Conservation (phyloP, 2,329 filamentous ascomycete species). For the Phialocephala subalpina region DNA sequence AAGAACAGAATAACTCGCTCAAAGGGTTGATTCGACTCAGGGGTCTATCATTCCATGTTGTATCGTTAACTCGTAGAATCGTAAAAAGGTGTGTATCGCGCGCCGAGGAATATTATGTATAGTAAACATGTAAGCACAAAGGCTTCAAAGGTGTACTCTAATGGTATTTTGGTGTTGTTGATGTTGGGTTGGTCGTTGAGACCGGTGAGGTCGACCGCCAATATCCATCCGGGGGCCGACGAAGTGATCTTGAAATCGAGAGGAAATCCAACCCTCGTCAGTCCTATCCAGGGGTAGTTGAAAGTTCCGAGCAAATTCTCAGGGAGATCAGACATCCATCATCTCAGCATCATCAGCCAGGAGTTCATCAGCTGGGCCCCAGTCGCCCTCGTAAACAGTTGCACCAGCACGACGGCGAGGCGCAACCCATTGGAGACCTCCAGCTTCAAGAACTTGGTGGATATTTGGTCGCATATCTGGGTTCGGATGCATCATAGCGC, state of each 20-base stretch:
- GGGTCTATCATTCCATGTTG: not conserved
- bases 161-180: not conserved
- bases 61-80: conserved; percentile 2
- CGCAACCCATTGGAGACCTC: conserved; percentile 83
- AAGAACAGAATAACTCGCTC: not conserved
- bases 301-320: conserved; percentile 33
- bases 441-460: conserved; percentile 74
- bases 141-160: conserved; percentile 4
- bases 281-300: conserved; percentile 43
- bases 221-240: conserved; percentile 9
- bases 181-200: not conserved
- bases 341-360: conserved; percentile 47
- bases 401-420: conserved; percentile 82
- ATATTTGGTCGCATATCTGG: conserved; percentile 77
- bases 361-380: conserved; percentile 76
- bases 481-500: conserved; percentile 85
- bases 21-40: not conserved
- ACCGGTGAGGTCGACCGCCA: conserved; percentile 5
- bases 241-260: conserved; percentile 17
- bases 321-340: conserved; percentile 44
- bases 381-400: conserved; percentile 96
- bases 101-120: conserved; percentile 6
- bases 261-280: conserved; percentile 40
- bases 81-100: not conserved
- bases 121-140: conserved; percentile 8